phyloP scores from a whole-genome alignment of 2,329 filamentous ascomycete species.

The Eurotiales sp. region DNA sequence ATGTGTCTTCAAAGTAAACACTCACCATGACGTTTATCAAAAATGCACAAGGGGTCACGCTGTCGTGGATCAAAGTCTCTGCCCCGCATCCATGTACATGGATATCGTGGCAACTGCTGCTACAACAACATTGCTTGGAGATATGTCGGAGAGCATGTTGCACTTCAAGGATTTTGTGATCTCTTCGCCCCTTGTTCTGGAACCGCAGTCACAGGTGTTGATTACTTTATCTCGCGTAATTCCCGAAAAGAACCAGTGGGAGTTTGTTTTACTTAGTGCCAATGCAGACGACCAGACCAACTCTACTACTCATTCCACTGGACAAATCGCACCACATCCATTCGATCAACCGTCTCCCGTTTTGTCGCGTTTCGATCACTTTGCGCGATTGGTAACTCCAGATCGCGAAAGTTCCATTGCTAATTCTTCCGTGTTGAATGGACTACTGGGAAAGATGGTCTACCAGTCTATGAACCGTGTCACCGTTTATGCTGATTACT shows the following conservation, averaged over 20 bases:
- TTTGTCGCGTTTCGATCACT: background rate
- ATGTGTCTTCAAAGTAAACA: background rate
- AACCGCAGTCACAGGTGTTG: background rate
- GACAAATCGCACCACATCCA: background rate
- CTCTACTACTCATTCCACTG: background rate
- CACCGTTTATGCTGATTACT: background rate
- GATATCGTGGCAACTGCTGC: background rate
- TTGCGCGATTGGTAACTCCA: background rate
- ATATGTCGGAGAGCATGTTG: background rate
- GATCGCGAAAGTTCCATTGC: background rate
- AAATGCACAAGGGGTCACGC: background rate
- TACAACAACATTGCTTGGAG: background rate
- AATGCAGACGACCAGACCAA: background rate
- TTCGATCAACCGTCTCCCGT: background rate
- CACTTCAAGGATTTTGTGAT: background rate
- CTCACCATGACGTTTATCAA: background rate
- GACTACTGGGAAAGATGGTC: background rate
- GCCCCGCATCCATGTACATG: constrained; percentile 4
- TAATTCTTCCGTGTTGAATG: background rate
- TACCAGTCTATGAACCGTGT: background rate
- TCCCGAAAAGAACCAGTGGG: background rate
- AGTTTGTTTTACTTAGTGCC: background rate
- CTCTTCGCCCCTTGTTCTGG: background rate
- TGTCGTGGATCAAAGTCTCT: background rate
- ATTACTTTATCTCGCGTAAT: background rate